Percentiles rank a stretch among this genome's conserved stretches.
These are phyloP conservation scores for Peronospora farinosa DNA, from an alignment of 352 stramenopile species.

Conservation along the genomic window DNA sequence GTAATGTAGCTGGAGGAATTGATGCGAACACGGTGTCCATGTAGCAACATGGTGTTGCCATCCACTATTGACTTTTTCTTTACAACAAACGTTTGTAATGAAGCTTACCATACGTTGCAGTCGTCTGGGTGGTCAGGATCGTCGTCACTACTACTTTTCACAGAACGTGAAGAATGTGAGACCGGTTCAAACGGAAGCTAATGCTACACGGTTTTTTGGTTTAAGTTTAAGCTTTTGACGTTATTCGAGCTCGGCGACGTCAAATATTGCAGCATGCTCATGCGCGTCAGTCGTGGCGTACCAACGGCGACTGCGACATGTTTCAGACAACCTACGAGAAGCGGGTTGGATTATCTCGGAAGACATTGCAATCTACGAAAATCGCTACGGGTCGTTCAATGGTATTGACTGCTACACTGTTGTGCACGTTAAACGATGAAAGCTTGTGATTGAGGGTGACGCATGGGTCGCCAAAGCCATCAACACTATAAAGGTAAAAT, in stretches of 20 bases:
- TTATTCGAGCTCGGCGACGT: constrained; percentile 33
- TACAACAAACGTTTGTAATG: too few relatives aligned
- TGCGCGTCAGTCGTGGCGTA: constrained; percentile 46
- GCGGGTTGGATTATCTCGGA: constrained; percentile 68
- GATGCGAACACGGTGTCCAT: too few relatives aligned
- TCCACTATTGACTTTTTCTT: too few relatives aligned
- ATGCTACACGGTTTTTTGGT: too few relatives aligned
- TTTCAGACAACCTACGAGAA: constrained; percentile 44
- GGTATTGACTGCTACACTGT: constrained; percentile 34
- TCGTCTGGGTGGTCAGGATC: too few relatives aligned
- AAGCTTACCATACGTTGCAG: too few relatives aligned
- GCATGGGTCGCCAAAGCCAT: constrained; percentile 64
- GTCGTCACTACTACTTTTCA: too few relatives aligned
- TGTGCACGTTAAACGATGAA: constrained; percentile 43
- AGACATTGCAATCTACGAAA: constrained; percentile 37
- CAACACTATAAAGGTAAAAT: constrained; percentile 39
- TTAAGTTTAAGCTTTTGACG: constrained; percentile 36
- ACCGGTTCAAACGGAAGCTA: too few relatives aligned
- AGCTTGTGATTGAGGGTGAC: constrained; percentile 67
- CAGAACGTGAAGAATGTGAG: too few relatives aligned
- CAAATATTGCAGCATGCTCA: constrained; percentile 50
- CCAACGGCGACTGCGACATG: constrained; percentile 25
- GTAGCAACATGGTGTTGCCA: too few relatives aligned
- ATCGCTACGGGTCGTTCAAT: constrained; percentile 32
- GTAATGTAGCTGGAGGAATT: too few relatives aligned